These are phyloP conservation scores for Lecanoromycetidae sp. DNA, from an alignment of 2,329 filamentous ascomycete species.

Conservation along the genomic window DNA sequence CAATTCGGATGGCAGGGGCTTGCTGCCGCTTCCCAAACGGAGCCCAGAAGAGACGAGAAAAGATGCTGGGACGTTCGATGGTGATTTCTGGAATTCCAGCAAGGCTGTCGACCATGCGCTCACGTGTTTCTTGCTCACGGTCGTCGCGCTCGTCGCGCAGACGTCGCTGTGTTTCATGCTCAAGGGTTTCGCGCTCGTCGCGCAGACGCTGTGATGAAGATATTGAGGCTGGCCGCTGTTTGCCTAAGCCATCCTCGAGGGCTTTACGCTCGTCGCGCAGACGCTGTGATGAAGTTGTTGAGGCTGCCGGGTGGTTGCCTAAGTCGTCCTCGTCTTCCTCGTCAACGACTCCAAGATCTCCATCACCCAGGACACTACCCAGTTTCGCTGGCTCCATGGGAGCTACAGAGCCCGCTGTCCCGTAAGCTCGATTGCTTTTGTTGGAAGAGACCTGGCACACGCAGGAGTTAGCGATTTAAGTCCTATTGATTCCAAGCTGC, in stretches of 20 bases:
- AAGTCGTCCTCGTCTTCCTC: slow-evolving; percentile 6
- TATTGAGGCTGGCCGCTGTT: not conserved
- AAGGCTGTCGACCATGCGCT: no score
- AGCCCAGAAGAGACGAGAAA: not conserved
- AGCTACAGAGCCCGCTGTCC: slow-evolving; percentile 1
- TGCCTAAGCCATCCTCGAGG: not conserved
- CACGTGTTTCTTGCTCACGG: no score
- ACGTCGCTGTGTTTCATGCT: not conserved
- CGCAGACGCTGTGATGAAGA: not conserved
- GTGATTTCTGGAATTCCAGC: no score
- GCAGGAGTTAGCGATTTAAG: no score
- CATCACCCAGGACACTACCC: no score
- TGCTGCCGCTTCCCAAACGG: no score
- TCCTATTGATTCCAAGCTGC: no score
- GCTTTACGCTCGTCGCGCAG: not conserved
- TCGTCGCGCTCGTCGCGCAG: no score
- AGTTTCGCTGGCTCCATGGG: no score
- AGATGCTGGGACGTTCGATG: not conserved
- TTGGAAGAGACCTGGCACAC: no score
- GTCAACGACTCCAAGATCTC: not conserved
- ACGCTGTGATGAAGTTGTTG: not conserved
- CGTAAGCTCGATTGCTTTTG: slow-evolving; percentile 9
- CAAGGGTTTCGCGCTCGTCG: not conserved
- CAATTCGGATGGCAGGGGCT: no score
- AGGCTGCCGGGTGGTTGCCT: not conserved